Evolutionary conservation across 2,329 filamentous ascomycete species (phyloP).

Genomic region (Colletotrichum limetticola): DNA sequence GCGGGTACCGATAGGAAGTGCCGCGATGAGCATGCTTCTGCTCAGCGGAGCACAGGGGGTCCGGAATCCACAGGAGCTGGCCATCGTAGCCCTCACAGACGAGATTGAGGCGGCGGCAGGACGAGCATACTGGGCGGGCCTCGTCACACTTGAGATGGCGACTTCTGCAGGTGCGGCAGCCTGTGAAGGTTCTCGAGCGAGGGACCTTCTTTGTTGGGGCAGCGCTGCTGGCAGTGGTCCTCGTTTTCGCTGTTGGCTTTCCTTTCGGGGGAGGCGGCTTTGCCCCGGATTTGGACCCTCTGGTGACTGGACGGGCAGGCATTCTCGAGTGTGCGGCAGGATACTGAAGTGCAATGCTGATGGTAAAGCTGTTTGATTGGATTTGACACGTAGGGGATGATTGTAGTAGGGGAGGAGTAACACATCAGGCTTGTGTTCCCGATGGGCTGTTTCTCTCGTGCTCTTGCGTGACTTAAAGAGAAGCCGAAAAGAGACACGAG

Average conservation of each 20-base stretch:
- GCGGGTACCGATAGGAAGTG: conserved; percentile 51
- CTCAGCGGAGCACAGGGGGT: conserved; percentile 37
- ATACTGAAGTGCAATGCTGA: neutral
- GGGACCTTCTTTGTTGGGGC: conserved; percentile 13
- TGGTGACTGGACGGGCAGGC: neutral
- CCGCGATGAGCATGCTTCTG: conserved; percentile 22
- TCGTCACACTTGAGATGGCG: conserved; percentile 59
- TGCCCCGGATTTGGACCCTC: neutral
- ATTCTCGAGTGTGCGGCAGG: neutral
- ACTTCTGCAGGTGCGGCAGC: conserved; percentile 46
- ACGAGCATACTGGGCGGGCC: conserved; percentile 49
- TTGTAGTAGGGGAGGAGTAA: neutral
- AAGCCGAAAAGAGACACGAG: neutral
- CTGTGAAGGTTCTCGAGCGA: conserved; percentile 43
- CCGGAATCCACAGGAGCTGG: conserved; percentile 44
- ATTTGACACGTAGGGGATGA: neutral
- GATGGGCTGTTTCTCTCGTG: neutral
- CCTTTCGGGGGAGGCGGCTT: neutral
- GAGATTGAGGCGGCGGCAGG: conserved; percentile 48
- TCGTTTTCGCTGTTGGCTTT: neutral
- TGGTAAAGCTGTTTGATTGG: neutral
- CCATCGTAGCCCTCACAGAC: conserved; percentile 53
- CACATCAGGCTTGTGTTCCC: conserved; percentile 16
- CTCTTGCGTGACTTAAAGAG: neutral
- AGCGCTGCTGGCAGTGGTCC: no score